Evolutionary conservation across 345 rosid genomes (phyloP).

Genomic region (Erysimum cheiranthoides): DNA sequence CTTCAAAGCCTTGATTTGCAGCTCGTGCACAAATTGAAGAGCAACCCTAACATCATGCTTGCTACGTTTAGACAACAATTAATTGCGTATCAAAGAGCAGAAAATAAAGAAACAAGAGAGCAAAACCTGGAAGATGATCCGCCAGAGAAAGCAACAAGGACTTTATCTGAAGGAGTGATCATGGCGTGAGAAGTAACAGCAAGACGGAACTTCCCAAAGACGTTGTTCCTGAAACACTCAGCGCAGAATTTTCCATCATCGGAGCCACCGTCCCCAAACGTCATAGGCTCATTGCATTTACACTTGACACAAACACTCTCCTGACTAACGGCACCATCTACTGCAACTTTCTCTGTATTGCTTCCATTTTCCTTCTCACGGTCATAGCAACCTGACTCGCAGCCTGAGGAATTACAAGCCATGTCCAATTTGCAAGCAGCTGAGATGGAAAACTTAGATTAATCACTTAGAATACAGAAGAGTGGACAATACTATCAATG

Average conservation of each 20-base stretch:
- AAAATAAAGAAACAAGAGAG: not conserved
- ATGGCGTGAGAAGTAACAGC: conserved; percentile 82
- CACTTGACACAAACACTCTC: conserved; percentile 71
- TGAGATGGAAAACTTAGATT: not conserved
- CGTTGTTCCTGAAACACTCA: conserved; percentile 78
- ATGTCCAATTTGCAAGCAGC: conserved; percentile 36
- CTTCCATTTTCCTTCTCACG: conserved; percentile 44
- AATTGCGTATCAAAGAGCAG: not conserved
- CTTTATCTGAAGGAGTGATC: conserved; percentile 89
- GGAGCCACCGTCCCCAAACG: conserved; percentile 48
- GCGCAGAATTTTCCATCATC: conserved; percentile 65
- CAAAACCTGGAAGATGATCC: conserved; percentile 83
- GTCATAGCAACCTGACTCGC: conserved; percentile 63
- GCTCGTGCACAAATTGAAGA: conserved; percentile 83
- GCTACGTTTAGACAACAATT: conserved; percentile 12
- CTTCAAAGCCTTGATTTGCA: conserved; percentile 81
- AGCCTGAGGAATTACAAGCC: conserved; percentile 74
- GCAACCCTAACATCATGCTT: conserved; percentile 59
- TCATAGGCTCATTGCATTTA: conserved; percentile 61
- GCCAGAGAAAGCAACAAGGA: conserved; percentile 94
- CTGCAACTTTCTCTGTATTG: conserved; percentile 31
- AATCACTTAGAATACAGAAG: not conserved
- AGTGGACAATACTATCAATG: not conserved
- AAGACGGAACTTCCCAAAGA: conserved; percentile 83
- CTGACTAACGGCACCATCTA: not conserved